Evolutionary conservation across 805 yeast species (phyloP), one percentile per base, ranked within the genome.

Genomic region (Saccharomyces paradoxus): DNA sequence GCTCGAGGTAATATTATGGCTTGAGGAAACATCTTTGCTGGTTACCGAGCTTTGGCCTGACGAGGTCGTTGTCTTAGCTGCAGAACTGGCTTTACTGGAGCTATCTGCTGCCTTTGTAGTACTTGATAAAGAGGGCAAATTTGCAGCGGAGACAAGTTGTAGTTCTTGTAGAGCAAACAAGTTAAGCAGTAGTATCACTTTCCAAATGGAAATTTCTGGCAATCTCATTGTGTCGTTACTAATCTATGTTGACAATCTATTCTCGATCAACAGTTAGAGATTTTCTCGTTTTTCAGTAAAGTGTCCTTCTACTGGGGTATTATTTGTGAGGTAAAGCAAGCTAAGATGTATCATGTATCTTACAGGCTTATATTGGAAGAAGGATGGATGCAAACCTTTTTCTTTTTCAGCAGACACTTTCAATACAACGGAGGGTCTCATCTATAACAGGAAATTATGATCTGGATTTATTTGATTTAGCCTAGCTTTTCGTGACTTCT

Each of bases 41-140:
- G 46, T 30, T 1, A 21, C 30, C 5, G 51, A 46, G 29, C 7
- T 31, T 41, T 29, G 32, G 30, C 26, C 28, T 3, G 48, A 29
- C 4, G 51, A 31, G 5, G 53, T 30, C 2, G 51, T n/a, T 17
- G 57, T 30, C 27, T 50, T 21, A 7, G 22, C 46, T n/a, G 57
- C 17, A 30, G 53, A 12, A 7, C 24, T 32, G 6, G 41, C 46
- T 8, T 37, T 37, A 17, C 44, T 37, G 17, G 44, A 37, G 17
- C 22, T 37, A 17, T 37, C 44, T 3, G 17, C 17, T 7, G 44
- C 44, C 22, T 37, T 37, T 17, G 44, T 37, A 4, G 24, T 37
- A 37, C 22, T 37, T 37, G 44, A 37, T 37, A 37, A 17, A 37
- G 44, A 37, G 22, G 44, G 44, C 44, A 37, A 21, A 21, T 37